Evolutionary conservation across 1,139 yeast species (phyloP).

Genomic region (Geotrichum siamense): DNA sequence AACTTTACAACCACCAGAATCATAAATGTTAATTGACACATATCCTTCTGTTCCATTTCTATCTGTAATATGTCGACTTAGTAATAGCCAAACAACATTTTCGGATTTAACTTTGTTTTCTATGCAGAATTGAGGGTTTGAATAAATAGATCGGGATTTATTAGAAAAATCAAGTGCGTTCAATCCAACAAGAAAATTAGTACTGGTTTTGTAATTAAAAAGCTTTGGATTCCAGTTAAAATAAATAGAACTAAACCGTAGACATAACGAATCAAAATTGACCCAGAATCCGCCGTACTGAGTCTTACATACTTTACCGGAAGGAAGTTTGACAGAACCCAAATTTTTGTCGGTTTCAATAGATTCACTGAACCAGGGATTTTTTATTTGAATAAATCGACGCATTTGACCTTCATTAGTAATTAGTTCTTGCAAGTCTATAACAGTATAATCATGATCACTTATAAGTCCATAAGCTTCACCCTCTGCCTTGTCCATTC

Average conservation of each 20-base stretch:
- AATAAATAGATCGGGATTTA: constrained; percentile 26
- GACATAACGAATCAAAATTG: constrained; percentile 34
- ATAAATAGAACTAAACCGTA: constrained; percentile 52
- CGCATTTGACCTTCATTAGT: constrained; percentile 19
- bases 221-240: constrained; percentile 56
- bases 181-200: constrained; percentile 34
- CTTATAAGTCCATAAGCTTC: constrained; percentile 41
- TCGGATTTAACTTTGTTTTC: constrained; percentile 34
- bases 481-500: constrained; percentile 38
- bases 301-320: constrained; percentile 17
- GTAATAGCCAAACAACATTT: constrained; percentile 44
- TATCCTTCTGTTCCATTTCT: constrained; percentile 19
- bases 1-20: constrained; percentile 18
- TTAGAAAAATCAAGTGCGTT: constrained; percentile 17
- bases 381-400: constrained; percentile 39
- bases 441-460: constrained; percentile 64
- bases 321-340: constrained; percentile 14
- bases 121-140: constrained; percentile 47
- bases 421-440: constrained; percentile 32
- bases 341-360: constrained; percentile 7
- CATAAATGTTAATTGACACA: constrained; percentile 25
- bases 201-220: constrained; percentile 31
- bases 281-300: constrained; percentile 31
- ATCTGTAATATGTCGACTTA: constrained; percentile 35
- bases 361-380: constrained; percentile 44